These are phyloP conservation scores for Neurospora crassa DNA, from an alignment of 2,329 filamentous ascomycete genomes.

Conservation along the genomic window DNA sequence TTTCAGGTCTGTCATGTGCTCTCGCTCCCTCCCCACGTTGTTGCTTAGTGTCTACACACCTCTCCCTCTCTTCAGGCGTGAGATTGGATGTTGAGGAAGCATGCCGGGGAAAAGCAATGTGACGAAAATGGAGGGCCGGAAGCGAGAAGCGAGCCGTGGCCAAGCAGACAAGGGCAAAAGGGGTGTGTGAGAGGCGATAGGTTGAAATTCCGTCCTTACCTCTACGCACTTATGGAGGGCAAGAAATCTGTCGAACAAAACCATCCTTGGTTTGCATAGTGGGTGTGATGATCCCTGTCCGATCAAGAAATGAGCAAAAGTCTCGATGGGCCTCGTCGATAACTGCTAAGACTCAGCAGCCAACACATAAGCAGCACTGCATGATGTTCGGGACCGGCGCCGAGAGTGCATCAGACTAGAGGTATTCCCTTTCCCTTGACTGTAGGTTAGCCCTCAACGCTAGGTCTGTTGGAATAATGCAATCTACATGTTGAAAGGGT, in stretches of 20 bases:
- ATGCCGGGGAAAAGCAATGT: background rate
- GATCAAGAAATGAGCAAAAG: background rate
- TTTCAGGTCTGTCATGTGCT: background rate
- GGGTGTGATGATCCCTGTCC: background rate
- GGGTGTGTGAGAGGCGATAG: background rate
- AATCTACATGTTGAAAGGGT: background rate
- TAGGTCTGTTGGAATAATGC: background rate
- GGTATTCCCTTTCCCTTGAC: background rate
- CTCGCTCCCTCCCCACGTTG: background rate
- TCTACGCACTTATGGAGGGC: background rate
- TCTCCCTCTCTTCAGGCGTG: background rate
- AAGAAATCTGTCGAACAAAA: background rate
- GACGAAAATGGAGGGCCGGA: background rate
- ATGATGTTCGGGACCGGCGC: background rate
- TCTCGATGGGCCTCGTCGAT: background rate
- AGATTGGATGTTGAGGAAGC: background rate
- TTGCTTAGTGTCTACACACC: background rate
- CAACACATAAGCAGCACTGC: background rate
- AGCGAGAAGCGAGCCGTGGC: background rate
- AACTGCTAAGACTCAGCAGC: background rate
- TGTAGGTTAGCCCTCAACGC: background rate
- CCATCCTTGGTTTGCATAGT: background rate
- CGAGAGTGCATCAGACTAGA: background rate
- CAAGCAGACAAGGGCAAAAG: background rate
- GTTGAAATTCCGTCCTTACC: background rate